Conservation (phyloP, 495 filamentous ascomycete species). For the Viridothelium virens region DNA sequence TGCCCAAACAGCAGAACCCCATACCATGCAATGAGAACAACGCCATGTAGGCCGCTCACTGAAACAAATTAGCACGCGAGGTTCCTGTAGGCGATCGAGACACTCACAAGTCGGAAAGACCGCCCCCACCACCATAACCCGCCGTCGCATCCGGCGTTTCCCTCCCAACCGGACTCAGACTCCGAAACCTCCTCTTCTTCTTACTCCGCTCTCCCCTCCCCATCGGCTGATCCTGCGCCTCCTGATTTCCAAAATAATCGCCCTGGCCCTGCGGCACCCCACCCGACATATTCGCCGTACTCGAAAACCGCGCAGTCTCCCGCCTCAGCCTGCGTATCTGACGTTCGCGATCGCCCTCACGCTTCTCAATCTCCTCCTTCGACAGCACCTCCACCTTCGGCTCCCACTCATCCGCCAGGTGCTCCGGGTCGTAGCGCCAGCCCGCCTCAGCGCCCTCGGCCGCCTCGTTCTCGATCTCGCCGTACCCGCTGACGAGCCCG, state of each 20-base stretch:
- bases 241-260: conserved; percentile 36
- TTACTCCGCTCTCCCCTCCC: conserved; percentile 83
- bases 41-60: conserved; percentile 80
- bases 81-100: conserved; percentile 20
- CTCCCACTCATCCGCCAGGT: conserved; percentile 86
- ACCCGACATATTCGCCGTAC: conserved; percentile 64
- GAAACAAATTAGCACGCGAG: too few species aligned
- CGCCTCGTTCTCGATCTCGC: conserved; percentile 84
- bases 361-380: conserved; percentile 96
- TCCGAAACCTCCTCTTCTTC: conserved; percentile 88
- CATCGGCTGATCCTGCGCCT: conserved; percentile 54
- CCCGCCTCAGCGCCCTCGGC: conserved; percentile 70
- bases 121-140: conserved; percentile 52
- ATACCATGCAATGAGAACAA: conserved; percentile 81
- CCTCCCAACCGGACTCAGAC: conserved; percentile 66
- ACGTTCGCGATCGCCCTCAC: conserved; percentile 87
- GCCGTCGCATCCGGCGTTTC: conserved; percentile 67
- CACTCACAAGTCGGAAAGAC: not conserved
- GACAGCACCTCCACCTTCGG: conserved; percentile 81
- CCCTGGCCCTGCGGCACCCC: conserved; percentile 48
- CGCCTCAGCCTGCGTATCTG: conserved; percentile 78
- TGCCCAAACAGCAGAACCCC: conserved; percentile 87
- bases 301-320: conserved; percentile 88
- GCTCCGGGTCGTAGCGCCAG: conserved; percentile 90
- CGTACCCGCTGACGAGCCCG: conserved; percentile 62